phyloP scores from a whole-genome alignment of 805 yeast species.

The Candida ovalis region DNA sequence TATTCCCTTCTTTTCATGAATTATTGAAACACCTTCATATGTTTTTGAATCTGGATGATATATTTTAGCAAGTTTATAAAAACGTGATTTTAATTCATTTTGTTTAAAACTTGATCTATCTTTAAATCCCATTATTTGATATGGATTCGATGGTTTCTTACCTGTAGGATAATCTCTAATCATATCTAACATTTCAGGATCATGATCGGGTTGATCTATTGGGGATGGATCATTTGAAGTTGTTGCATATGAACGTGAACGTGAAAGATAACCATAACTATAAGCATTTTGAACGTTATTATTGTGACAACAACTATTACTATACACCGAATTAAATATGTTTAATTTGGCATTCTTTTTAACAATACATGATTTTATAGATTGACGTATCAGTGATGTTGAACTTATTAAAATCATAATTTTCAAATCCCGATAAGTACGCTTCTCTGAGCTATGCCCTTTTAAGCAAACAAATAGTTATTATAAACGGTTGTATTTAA shows the following conservation, averaged over 20 bases:
- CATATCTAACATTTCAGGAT: conserved; percentile 23
- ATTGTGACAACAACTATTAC: neutral
- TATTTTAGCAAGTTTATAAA: conserved; percentile 60
- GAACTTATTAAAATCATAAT: neutral
- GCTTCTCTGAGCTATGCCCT: too few species aligned
- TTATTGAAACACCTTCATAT: conserved; percentile 18
- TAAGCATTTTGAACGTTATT: too few species aligned
- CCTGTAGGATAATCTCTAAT: conserved; percentile 40
- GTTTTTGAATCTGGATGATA: conserved; percentile 72
- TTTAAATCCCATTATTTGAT: conserved; percentile 55
- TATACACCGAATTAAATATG: neutral
- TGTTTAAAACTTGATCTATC: conserved; percentile 33
- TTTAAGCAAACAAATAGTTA: too few species aligned
- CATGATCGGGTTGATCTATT: conserved; percentile 6
- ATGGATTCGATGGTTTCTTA: conserved; percentile 54
- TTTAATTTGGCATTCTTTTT: neutral
- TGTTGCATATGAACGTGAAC: neutral
- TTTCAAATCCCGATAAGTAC: neutral
- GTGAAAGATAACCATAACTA: too few species aligned
- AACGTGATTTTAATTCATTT: conserved; percentile 42
- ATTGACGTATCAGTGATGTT: neutral
- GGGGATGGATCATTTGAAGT: neutral
- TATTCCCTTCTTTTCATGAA: conserved; percentile 3
- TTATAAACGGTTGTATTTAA: too few species aligned
- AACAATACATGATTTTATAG: neutral